Evolutionary conservation across 1,284 basidiomycete species (phyloP).

Genomic region (Meira nashicola): DNA sequence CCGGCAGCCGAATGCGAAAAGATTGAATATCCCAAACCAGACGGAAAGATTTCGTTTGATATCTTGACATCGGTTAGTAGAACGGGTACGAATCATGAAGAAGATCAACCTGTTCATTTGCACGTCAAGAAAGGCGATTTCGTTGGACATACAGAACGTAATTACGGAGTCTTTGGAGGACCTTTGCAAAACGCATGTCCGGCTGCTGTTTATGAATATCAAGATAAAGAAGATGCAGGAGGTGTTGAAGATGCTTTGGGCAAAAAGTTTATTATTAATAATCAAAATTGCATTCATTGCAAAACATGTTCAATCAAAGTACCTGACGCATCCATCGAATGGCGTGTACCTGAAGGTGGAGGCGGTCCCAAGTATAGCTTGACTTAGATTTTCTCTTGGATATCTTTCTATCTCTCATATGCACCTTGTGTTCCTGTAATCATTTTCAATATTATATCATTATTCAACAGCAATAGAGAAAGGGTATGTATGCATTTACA

Average conservation of each 20-base stretch:
- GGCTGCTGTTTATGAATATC: conserved; percentile 95
- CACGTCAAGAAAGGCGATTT: conserved; percentile 58
- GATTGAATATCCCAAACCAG: conserved; percentile 83
- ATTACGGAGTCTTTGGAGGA: conserved; percentile 70
- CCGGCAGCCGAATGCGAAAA: conserved; percentile 62
- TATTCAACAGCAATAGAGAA: too few species aligned
- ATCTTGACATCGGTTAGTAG: conserved; percentile 83
- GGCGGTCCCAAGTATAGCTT: conserved; percentile 51
- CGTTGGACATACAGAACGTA: conserved; percentile 65
- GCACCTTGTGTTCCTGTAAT: too few species aligned
- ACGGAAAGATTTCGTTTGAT: conserved; percentile 89
- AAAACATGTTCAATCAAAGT: conserved; percentile 51
- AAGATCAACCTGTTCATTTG: conserved; percentile 89
- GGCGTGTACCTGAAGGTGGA: conserved; percentile 50
- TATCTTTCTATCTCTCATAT: too few species aligned
- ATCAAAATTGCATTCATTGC: conserved; percentile 50
- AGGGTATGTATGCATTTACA: neutral
- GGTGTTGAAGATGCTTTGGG: conserved; percentile 62
- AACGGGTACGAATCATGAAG: conserved; percentile 92
- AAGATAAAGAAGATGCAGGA: conserved; percentile 62
- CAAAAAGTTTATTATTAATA: conserved; percentile 88
- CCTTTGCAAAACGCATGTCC: conserved; percentile 85
- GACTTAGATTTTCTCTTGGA: conserved; percentile 21
- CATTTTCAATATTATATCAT: too few species aligned
- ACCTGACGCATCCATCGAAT: conserved; percentile 48